Evolutionary conservation across 106 monocot genomes (phyloP).

Genomic region (Xerophyta viscosa): DNA sequence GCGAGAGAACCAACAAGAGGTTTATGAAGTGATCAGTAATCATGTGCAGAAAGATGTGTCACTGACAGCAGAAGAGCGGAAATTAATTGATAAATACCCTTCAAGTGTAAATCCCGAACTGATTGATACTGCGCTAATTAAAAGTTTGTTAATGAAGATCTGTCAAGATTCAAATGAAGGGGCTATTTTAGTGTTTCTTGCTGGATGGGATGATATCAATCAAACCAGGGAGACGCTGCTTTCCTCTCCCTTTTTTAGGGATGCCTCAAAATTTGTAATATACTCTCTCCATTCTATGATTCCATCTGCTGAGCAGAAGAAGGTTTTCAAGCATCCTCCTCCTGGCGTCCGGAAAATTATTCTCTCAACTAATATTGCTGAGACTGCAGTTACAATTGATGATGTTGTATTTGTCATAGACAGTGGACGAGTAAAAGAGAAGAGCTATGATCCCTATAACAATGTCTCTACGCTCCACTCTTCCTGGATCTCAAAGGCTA

Average conservation of each 20-base stretch:
- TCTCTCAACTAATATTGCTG: constrained; percentile 95
- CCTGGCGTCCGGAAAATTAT: constrained; percentile 78
- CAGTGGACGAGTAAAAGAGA: constrained; percentile 95
- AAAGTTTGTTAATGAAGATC: constrained; percentile 55
- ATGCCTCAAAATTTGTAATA: constrained; percentile 61
- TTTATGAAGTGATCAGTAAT: constrained; percentile 57
- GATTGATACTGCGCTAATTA: constrained; percentile 73
- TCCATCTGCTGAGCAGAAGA: constrained; percentile 90
- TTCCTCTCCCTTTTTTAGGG: constrained; percentile 51
- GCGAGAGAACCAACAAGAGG: constrained; percentile 48
- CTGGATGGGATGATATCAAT: constrained; percentile 98
- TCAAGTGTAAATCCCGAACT: constrained; percentile 69
- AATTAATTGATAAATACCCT: constrained; percentile 64
- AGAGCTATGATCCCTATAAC: constrained; percentile 97
- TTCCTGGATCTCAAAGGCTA: constrained; percentile 98
- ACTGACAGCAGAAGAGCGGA: constrained; percentile 39
- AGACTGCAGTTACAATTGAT: constrained; percentile 96
- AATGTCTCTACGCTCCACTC: constrained; percentile 92
- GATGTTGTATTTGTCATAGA: constrained; percentile 97
- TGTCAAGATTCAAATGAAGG: constrained; percentile 81
- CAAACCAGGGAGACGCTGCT: constrained; percentile 60
- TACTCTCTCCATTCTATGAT: constrained; percentile 87
- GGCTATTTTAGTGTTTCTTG: constrained; percentile 86
- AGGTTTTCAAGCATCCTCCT: constrained; percentile 69
- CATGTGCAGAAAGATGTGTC: constrained; percentile 43